These are phyloP conservation scores for Endoconidiophora polonica DNA, from an alignment of 2,329 filamentous ascomycete genomes.

Conservation along the genomic window DNA sequence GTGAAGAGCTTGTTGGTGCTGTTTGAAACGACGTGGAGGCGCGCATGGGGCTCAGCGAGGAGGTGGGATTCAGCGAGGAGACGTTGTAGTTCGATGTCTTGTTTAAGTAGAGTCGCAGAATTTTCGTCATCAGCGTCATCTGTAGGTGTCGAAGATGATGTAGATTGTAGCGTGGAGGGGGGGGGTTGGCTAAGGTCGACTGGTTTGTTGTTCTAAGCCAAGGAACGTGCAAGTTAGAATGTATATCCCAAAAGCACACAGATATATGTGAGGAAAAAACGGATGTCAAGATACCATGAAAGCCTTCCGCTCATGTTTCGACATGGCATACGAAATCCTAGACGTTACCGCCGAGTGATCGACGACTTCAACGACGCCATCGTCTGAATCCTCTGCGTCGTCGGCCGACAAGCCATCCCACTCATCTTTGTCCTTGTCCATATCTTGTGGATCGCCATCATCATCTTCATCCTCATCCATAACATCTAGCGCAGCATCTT, in stretches of 20 bases:
- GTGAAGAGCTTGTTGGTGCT: conserved; percentile 26
- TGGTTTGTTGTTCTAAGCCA: conserved; percentile 21
- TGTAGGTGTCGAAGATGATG: conserved; percentile 15
- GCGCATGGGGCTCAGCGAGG: conserved; percentile 36
- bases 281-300: conserved; percentile 45
- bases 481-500: conserved; percentile 15
- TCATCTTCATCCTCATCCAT: conserved; percentile 16
- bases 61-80: conserved; percentile 86
- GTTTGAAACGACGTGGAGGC: conserved; percentile 23
- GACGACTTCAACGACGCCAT: conserved; percentile 37
- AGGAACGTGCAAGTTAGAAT: background rate
- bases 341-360: conserved; percentile 34
- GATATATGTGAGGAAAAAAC: background rate
- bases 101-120: conserved; percentile 57
- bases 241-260: background rate
- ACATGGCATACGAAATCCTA: conserved; percentile 29
- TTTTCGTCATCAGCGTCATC: conserved; percentile 33
- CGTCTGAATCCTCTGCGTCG: conserved; percentile 15
- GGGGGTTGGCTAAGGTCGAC: conserved; percentile 29
- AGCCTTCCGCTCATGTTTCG: conserved; percentile 54
- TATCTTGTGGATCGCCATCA: conserved; percentile 17
- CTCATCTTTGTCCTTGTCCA: conserved; percentile 16
- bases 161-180: conserved; percentile 17
- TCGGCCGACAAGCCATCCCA: conserved; percentile 13
- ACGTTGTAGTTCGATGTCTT: conserved; percentile 82